Evolutionary conservation across 306 rosid species (phyloP).

Genomic region (Mimosa bimucronata): DNA sequence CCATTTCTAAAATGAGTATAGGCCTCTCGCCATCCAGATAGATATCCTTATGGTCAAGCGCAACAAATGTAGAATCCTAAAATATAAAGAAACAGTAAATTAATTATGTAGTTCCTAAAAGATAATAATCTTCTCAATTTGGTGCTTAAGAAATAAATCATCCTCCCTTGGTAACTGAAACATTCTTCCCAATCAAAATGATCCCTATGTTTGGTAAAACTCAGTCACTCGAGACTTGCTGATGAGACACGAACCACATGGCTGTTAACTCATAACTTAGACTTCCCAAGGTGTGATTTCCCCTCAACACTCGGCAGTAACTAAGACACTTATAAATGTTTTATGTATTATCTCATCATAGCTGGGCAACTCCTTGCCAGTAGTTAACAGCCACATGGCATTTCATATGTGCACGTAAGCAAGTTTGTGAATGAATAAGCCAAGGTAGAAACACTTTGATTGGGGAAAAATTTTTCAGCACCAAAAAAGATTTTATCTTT

Average conservation of each 20-base stretch:
- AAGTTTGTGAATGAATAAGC: background rate
- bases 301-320: background rate
- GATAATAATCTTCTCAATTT: background rate
- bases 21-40: too few species aligned
- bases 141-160: background rate
- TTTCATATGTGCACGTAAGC: background rate
- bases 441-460: background rate
- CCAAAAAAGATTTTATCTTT: background rate
- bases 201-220: background rate
- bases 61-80: constrained; percentile 78
- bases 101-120: background rate
- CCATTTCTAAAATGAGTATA: too few species aligned
- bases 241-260: background rate
- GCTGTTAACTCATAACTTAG: background rate
- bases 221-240: background rate
- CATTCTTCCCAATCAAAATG: background rate
- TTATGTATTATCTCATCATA: background rate
- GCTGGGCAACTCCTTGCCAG: background rate
- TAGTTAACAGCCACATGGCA: background rate
- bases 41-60: constrained; percentile 84
- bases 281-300: background rate
- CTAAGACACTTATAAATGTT: background rate
- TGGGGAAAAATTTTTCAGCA: background rate
- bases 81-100: constrained; percentile 30
- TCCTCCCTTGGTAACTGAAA: background rate